A percentile compares a stretch with the other conserved stretches of the same genome.
phyloP scores from a whole-genome alignment of 805 yeast species.

The Candida ovalis region DNA sequence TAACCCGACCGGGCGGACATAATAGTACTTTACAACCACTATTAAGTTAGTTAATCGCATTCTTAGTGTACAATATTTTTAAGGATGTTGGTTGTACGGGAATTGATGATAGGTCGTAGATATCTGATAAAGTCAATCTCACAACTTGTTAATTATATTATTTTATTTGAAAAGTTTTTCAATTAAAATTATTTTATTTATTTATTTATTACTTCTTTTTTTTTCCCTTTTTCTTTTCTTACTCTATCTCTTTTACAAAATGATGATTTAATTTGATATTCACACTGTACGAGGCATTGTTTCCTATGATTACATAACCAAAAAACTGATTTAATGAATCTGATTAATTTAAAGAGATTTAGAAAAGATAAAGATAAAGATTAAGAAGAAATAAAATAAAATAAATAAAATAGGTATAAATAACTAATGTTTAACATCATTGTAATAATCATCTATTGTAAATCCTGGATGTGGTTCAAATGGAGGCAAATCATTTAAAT shows the following conservation, averaged over 20 bases:
- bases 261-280: conserved; percentile 38
- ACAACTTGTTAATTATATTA: background rate
- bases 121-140: conserved; percentile 24
- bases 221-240: background rate
- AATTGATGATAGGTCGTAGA: conserved; percentile 50
- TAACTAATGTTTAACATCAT: conserved; percentile 22
- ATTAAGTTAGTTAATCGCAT: conserved; percentile 41
- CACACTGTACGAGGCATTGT: conserved; percentile 54
- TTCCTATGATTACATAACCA: conserved; percentile 33
- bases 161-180: conserved; percentile 1
- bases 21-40: conserved; percentile 33
- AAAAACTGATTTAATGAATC: conserved; percentile 56
- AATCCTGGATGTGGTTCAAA: conserved; percentile 46
- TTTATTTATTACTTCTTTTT: background rate
- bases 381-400: background rate
- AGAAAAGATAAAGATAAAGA: background rate
- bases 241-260: background rate
- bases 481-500: conserved; percentile 32
- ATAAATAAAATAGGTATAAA: background rate
- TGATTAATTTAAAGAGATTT: conserved; percentile 24
- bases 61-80: conserved; percentile 47
- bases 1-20: conserved; percentile 52
- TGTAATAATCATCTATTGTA: conserved; percentile 44
- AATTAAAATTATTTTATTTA: background rate
- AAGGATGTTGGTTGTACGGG: conserved; percentile 39